These are phyloP conservation scores for Triangularia verruculosa DNA, from an alignment of 2,329 filamentous ascomycete species.

Conservation along the genomic window DNA sequence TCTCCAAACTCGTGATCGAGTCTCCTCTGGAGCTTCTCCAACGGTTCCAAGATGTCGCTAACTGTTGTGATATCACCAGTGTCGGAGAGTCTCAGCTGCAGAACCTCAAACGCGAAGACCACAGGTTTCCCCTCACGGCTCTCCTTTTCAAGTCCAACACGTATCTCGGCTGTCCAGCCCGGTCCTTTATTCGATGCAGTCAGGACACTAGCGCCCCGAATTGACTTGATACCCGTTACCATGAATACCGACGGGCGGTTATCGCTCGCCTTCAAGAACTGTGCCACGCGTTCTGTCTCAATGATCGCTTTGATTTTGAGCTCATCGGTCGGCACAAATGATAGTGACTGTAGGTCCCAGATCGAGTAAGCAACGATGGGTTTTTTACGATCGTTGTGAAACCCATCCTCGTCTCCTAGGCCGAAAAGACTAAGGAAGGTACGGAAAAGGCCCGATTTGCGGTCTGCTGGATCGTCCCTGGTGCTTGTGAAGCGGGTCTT, in stretches of 20 bases:
- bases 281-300: constrained; percentile 4
- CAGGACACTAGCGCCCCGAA: constrained; percentile 16
- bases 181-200: constrained; percentile 3
- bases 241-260: constrained; percentile 14
- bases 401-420: constrained; percentile 15
- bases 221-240: constrained; percentile 15
- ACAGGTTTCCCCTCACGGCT: neutral
- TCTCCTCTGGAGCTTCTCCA: constrained; percentile 3
- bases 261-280: constrained; percentile 3
- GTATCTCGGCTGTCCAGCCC: constrained; percentile 12
- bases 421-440: constrained; percentile 17
- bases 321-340: constrained; percentile 6
- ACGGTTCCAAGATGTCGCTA: neutral
- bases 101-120: constrained; percentile 14
- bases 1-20: constrained; percentile 17
- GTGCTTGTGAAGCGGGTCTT: neutral
- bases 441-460: constrained; percentile 7
- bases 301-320: constrained; percentile 8
- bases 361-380: constrained; percentile 12
- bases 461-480: neutral
- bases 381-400: constrained; percentile 17
- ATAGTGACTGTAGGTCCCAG: neutral
- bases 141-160: constrained; percentile 5
- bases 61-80: neutral
- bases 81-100: constrained; percentile 9